These are phyloP conservation scores for Sporothrix globosa DNA, from an alignment of 2,329 filamentous ascomycete genomes.

Conservation along the genomic window DNA sequence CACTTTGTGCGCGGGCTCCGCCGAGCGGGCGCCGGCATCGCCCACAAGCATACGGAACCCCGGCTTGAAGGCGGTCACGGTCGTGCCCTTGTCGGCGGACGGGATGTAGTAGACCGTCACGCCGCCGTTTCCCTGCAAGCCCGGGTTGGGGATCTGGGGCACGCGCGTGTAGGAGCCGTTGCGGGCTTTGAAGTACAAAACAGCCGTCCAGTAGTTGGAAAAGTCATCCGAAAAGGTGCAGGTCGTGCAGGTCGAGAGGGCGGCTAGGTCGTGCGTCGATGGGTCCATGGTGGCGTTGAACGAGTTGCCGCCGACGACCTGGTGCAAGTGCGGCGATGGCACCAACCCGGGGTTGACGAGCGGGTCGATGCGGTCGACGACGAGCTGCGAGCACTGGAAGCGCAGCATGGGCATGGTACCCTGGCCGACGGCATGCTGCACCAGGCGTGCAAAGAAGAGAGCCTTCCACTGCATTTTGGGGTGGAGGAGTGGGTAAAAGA, in stretches of 20 bases:
- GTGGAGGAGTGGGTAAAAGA: not conserved
- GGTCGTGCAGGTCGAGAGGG: conserved; percentile 48
- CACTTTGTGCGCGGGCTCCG: conserved; percentile 49
- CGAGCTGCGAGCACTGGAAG: conserved; percentile 53
- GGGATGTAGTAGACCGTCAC: conserved; percentile 52
- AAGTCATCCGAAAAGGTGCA: conserved; percentile 51
- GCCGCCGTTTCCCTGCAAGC: conserved; percentile 51
- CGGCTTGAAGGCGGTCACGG: conserved; percentile 48
- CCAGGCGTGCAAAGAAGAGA: conserved; percentile 38
- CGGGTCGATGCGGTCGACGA: conserved; percentile 52
- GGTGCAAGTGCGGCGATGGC: conserved; percentile 53
- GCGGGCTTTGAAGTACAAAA: conserved; percentile 51
- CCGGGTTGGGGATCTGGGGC: conserved; percentile 50
- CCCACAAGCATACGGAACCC: conserved; percentile 54
- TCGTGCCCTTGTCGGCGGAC: conserved; percentile 42
- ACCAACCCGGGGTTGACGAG: conserved; percentile 51
- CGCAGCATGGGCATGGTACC: conserved; percentile 47
- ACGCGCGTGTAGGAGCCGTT: conserved; percentile 51
- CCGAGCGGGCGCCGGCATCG: conserved; percentile 48
- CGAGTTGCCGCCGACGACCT: conserved; percentile 52
- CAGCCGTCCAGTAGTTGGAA: conserved; percentile 55
- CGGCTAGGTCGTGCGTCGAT: conserved; percentile 43
- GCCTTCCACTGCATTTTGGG: conserved; percentile 1
- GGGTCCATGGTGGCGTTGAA: conserved; percentile 52
- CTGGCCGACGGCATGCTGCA: conserved; percentile 41